A percentile compares a stretch with the other conserved stretches of the same genome.
Evolutionary conservation across 345 rosid genomes (phyloP).

Genomic region (Xanthoceras sorbifolium): DNA sequence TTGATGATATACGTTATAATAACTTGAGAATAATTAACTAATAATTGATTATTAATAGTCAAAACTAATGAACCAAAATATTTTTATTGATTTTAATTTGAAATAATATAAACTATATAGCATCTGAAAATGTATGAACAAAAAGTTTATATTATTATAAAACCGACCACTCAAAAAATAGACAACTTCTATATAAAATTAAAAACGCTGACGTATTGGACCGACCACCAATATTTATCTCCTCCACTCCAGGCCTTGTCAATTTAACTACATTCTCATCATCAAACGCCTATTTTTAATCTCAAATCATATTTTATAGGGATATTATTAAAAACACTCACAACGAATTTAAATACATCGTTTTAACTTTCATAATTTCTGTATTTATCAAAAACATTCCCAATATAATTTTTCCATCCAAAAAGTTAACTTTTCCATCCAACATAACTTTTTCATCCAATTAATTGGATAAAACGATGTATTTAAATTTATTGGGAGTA

Average conservation of each 20-base stretch:
- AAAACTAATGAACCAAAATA: background rate
- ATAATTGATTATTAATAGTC: background rate
- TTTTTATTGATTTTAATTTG: background rate
- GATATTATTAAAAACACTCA: too few species aligned
- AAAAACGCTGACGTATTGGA: slow-evolving; percentile 14
- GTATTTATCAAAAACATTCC: too few species aligned
- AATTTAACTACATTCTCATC: background rate
- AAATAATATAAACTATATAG: too few species aligned
- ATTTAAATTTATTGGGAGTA: too few species aligned
- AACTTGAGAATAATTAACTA: background rate
- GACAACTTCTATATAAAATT: background rate
- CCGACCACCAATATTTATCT: slow-evolving; percentile 15
- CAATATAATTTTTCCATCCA: too few species aligned
- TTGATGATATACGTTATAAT: background rate
- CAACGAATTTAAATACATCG: too few species aligned
- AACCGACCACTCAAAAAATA: slow-evolving; percentile 25
- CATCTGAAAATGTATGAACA: background rate
- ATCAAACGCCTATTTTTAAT: slow-evolving; percentile 9
- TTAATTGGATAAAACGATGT: too few species aligned
- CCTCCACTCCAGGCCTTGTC: slow-evolving; percentile 7
- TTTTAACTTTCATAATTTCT: too few species aligned
- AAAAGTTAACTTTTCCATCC: too few species aligned
- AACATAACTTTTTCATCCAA: too few species aligned
- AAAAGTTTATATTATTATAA: background rate
- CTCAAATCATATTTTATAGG: too few species aligned